These are phyloP conservation scores for Diutina catenulata DNA, from an alignment of 1,139 yeast species.

Conservation along the genomic window DNA sequence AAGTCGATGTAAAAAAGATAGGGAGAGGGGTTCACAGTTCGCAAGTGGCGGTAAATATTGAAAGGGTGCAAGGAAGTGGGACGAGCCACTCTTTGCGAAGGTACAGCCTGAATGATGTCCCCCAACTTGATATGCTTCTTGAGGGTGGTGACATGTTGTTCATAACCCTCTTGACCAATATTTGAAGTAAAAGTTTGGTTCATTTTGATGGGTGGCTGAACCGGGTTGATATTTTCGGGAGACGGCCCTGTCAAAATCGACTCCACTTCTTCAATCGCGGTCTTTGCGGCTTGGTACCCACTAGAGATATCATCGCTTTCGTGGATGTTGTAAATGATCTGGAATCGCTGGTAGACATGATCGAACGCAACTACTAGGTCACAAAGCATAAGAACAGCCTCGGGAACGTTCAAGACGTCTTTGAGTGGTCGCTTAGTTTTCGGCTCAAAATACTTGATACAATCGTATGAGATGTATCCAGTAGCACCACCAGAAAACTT, in stretches of 20 bases:
- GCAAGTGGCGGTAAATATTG: conserved; percentile 85
- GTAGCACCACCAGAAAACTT: conserved; percentile 89
- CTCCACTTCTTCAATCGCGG: conserved; percentile 48
- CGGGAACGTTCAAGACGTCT: conserved; percentile 78
- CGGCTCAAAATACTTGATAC: conserved; percentile 94
- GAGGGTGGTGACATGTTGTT: conserved; percentile 59
- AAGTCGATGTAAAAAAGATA: conserved; percentile 89
- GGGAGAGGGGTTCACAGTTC: conserved; percentile 96
- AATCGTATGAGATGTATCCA: conserved; percentile 91
- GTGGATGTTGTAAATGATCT: conserved; percentile 70
- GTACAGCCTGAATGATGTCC: conserved; percentile 94
- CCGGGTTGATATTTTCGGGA: conserved; percentile 26
- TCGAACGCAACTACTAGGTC: conserved; percentile 87
- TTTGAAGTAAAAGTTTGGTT: conserved; percentile 69
- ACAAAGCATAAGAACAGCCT: conserved; percentile 82
- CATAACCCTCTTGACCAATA: conserved; percentile 90
- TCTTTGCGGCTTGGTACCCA: conserved; percentile 42
- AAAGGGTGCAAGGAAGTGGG: conserved; percentile 94
- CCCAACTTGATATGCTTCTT: conserved; percentile 80
- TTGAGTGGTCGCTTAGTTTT: conserved; percentile 62
- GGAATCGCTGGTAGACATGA: conserved; percentile 86
- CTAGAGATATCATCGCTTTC: conserved; percentile 29
- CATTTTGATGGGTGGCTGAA: conserved; percentile 59
- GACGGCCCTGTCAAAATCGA: conserved; percentile 30
- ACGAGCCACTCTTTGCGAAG: conserved; percentile 91